Evolutionary conservation across 2,329 filamentous ascomycete genomes (phyloP), one percentile per base, ranked within the genome.

Genomic region (Neobulgaria alba): DNA sequence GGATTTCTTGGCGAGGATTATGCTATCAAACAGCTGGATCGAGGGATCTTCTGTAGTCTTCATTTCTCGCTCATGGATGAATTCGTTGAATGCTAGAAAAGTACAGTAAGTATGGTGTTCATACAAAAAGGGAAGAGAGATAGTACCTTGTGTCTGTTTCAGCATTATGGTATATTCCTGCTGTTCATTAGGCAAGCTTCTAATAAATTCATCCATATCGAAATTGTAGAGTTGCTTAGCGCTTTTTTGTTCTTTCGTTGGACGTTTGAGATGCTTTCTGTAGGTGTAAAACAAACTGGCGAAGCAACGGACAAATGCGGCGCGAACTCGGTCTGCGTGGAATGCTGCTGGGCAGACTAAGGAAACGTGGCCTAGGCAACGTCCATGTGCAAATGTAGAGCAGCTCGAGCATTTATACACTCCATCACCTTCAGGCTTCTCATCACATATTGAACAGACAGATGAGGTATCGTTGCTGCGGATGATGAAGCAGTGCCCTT

Each of bases 1-100:
- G 47, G 76, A 75, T 45, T 70, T 71, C 67, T 92, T 92, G 21
- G 84, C 83, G 38, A 90, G 69, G 53, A 92, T 85, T 54, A 92
- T 79, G 60, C 89, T 83, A 60, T 92, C 85, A 54, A 92, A 92
- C 1, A 92, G 72, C 41, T 82, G 82, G 54, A 90, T 78, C 2
- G 71, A 62, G 0, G 83, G 73, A 47, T 84, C 72, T 5, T 75
- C 70, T 0, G 76, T 62, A 2, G 76, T 67, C 5, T 72, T 75
- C 16, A 69, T 77, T 62, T 92, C 85, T 33, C 85, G 77, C 53
- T 88, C 82, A 55, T 90, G 82, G 47, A 92, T 84, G 60, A 92
- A 92, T 60, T 90, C 84, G 51, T 87, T 87, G 59, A 89, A 87
- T 36, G 68, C 76, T 77, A 31, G 31, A 8, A 54, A 2, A 3